phyloP scores from a whole-genome alignment of 306 rosid species.

The Medicago ruthenica region DNA sequence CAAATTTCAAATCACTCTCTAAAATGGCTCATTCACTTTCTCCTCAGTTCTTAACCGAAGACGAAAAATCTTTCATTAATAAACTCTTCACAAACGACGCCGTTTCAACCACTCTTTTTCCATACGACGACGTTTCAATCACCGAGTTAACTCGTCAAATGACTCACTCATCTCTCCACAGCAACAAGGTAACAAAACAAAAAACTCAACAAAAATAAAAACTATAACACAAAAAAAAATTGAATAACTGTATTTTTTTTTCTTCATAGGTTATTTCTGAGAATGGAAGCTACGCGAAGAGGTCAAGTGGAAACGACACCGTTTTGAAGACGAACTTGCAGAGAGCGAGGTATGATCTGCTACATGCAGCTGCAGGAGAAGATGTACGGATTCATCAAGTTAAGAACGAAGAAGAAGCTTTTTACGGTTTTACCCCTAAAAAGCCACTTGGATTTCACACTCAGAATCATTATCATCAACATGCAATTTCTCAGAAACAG shows the following conservation, averaged over 20 bases:
- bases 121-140: conserved; percentile 54
- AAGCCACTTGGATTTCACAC: conserved; percentile 27
- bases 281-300: conserved; percentile 42
- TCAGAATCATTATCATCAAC: neutral
- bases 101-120: conserved; percentile 13
- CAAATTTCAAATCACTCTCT: neutral
- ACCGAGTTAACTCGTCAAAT: conserved; percentile 65
- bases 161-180: conserved; percentile 57
- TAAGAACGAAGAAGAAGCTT: neutral
- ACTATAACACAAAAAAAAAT: neutral
- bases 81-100: conserved; percentile 34
- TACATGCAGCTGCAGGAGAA: conserved; percentile 75
- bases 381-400: conserved; percentile 59
- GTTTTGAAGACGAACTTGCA: conserved; percentile 37
- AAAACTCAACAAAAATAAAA: neutral
- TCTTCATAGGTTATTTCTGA: conserved; percentile 44
- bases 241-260: neutral
- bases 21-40: conserved; percentile 55
- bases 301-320: conserved; percentile 60
- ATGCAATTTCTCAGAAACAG: conserved; percentile 46
- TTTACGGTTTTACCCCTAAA: neutral
- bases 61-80: conserved; percentile 24
- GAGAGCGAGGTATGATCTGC: conserved; percentile 67
- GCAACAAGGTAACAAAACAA: conserved; percentile 52
- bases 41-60: conserved; percentile 59